Conservation (phyloP, 208 protist genomes). For the Leptomonas pyrrhocoris region DNA sequence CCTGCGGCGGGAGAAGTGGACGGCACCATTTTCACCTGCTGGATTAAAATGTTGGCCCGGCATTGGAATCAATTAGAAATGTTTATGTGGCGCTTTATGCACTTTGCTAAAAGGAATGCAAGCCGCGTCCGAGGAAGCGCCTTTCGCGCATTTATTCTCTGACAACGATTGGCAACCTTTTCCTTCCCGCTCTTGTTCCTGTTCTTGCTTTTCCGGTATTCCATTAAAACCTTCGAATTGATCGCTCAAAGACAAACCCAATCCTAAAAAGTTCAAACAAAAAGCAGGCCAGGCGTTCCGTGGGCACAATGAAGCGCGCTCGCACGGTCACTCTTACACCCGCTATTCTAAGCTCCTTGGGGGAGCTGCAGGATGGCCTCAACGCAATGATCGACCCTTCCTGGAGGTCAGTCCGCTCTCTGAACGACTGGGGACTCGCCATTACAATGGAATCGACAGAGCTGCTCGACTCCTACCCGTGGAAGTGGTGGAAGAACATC, state of each 20-base stretch:
- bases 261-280: not conserved
- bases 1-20: no score
- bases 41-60: no score
- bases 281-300: not conserved
- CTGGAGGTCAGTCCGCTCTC: conserved; percentile 66
- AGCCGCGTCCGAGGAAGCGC: no score
- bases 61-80: no score
- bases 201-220: not conserved
- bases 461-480: conserved; percentile 92
- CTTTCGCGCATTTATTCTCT: no score
- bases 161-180: no score
- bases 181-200: not conserved
- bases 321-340: conserved; percentile 33
- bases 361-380: conserved; percentile 83
- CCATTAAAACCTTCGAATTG: no score
- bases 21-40: no score
- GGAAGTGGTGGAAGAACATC: conserved; percentile 95
- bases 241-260: no score
- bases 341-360: conserved; percentile 61
- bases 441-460: conserved; percentile 90
- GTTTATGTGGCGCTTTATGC: no score
- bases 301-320: conserved; percentile 52
- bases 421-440: conserved; percentile 89
- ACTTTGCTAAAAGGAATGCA: no score
- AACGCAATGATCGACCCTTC: conserved; percentile 77